A percentile compares a stretch with the other conserved stretches of the same genome.
Conservation (phyloP, 2,329 filamentous ascomycete genomes). For the Phialophora tarda region DNA sequence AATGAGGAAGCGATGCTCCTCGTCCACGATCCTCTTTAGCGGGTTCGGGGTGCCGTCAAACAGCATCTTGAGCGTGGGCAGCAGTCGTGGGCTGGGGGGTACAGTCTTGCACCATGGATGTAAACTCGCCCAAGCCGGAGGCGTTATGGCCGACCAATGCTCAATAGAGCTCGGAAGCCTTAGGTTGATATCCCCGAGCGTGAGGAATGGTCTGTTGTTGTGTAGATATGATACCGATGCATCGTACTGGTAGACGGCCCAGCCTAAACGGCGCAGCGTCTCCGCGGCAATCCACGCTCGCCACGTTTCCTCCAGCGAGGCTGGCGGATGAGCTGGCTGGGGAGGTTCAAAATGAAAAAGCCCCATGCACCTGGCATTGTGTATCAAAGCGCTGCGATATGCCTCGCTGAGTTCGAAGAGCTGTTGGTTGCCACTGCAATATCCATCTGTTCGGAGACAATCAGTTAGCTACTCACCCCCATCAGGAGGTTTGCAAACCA, state of each 20-base stretch:
- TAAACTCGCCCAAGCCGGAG: constrained; percentile 21
- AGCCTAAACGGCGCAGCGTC: constrained; percentile 12
- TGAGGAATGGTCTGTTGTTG: constrained; percentile 16
- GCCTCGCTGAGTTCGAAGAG: constrained; percentile 23
- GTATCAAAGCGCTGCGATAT: background rate
- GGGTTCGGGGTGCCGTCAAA: background rate
- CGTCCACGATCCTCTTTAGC: background rate
- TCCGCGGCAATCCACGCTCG: constrained; percentile 8
- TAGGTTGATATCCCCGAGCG: constrained; percentile 4
- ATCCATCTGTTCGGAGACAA: constrained; percentile 24
- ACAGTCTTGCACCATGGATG: too few relatives aligned
- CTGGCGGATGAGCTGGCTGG: background rate
- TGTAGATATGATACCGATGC: constrained; percentile 11
- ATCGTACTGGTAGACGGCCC: constrained; percentile 23
- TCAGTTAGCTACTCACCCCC: too few relatives aligned
- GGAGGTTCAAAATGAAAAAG: constrained; percentile 4
- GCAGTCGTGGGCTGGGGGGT: background rate
- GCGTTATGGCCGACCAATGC: constrained; percentile 7
- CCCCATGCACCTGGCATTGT: constrained; percentile 18
- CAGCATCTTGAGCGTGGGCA: background rate
- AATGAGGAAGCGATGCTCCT: constrained; percentile 2
- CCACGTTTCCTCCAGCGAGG: constrained; percentile 6
- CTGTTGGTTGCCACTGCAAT: constrained; percentile 11
- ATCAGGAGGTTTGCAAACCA: too few relatives aligned
- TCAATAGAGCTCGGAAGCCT: background rate